Evolutionary conservation across 768 basidiomycete species (phyloP), one percentile per base, ranked within the genome.

Genomic region (Hydnum rufescens): DNA sequence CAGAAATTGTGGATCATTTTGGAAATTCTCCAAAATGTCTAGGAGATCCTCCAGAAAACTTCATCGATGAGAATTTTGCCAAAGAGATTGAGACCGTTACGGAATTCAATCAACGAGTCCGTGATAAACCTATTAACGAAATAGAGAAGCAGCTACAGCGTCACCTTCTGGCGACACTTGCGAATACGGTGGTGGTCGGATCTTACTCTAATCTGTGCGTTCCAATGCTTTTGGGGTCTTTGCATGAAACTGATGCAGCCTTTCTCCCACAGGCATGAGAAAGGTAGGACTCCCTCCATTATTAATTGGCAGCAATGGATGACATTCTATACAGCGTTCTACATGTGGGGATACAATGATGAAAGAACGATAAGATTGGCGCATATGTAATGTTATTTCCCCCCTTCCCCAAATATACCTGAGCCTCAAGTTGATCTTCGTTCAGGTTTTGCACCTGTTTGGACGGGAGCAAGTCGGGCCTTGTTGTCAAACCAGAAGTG

Each of bases 1-100:
- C 73, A 0, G 61, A 66, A 16, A 66, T 83, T 22, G 78, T 83
- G 8, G 42, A 63, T 3, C 49, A 58, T 1, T 85, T 85, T 61
- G 60, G 55, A n/a, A 74, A 76, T 55, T 74, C 80, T 0, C 62
- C 71, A 31, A 61, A 68, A 4, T 60, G 63, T 5, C 75, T 67
- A 53, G 74, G 77, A 0, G 58, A 67, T 3, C 70, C 74, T n/a
- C 78, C 80, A 1, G 34, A 51, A 0, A 61, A 65, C 16, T 59
- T 82, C 3, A 58, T 63, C 0, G 49, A 54, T 0, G 13, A 28
- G 44, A 65, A 66, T 43, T 76, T 82, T 51, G 44, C 62, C 2
- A 61, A 65, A 25, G 65, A 71, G 44, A 70, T 69, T 47, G 67
- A 70, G 36, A 67, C 65, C 4, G 76, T 77, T 0, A 53, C 50